Evolutionary conservation across 1,284 basidiomycete species (phyloP), one percentile per base, ranked within the genome.

Genomic region (Phellinidium pouzarii): DNA sequence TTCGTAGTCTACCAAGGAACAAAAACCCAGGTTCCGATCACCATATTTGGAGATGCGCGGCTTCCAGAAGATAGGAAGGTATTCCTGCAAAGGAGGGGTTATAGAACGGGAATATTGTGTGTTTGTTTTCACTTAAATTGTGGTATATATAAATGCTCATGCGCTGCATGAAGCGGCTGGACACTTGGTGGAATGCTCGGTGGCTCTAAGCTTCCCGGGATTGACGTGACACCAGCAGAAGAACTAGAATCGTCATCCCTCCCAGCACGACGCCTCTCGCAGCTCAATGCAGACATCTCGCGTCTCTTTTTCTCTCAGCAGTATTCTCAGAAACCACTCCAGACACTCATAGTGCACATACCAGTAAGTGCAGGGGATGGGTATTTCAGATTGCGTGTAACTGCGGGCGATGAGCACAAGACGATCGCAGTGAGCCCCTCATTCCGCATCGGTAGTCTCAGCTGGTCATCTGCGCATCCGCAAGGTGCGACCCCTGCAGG

Each of bases 391-490:
- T 52, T 61, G 19, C 45, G 57, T n/a, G 42, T 61, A 3, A 60
- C 57, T 3, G 51, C 50, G 6, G 17, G 25, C 41, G 48, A 58
- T 40, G 44, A 49, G 4, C 47, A 41, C 38, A 54, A 41, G 14
- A 53, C 54, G 1, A 48, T 66, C 11, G 64, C 64, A 3, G 46
- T 48, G 7, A 66, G 60, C 20, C 59, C 64, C 4, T 48, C 58
- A 1, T 66, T 66, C 51, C 62, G 65, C 23, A 59, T 66, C 2
- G 65, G 65, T 5, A 66, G 64, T 12, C 54, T 66, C n/a, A 62
- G 62, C 9, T 59, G 62, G 44, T 38, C 57, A 14, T 62, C 60
- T 6, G 63, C 64, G 0, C 62, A 64, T n/a, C 64, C 65, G 19
- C 63, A 64, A 27, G 65, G 65, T 19, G 62, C 65, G n/a, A 64